These are phyloP conservation scores for Nakaseomyces kungkrabaensis DNA, from an alignment of 1,139 yeast species.

Conservation along the genomic window DNA sequence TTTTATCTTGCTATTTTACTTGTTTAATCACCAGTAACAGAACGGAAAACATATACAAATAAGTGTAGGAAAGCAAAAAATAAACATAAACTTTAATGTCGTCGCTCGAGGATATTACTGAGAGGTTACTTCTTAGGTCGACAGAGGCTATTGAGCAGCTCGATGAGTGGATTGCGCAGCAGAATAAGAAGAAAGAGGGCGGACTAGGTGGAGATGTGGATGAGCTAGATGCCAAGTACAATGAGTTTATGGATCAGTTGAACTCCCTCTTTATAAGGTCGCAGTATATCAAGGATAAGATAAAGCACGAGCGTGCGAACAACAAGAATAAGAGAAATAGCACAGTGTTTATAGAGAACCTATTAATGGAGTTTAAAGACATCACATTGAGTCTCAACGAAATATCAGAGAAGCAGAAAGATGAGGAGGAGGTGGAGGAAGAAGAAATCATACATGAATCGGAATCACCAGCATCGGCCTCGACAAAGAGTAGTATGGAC, in stretches of 20 bases:
- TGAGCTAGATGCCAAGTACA: slow-evolving; percentile 10
- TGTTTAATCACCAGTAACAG: too few species aligned
- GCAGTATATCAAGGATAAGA: slow-evolving; percentile 16
- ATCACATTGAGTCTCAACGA: slow-evolving; percentile 20
- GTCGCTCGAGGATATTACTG: slow-evolving; percentile 18
- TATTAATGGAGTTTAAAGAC: slow-evolving; percentile 22
- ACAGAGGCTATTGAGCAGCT: slow-evolving; percentile 24
- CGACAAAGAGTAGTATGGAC: slow-evolving; percentile 13
- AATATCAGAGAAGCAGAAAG: slow-evolving; percentile 8
- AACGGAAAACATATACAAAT: too few species aligned
- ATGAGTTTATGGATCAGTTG: slow-evolving; percentile 20
- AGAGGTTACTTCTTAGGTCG: slow-evolving; percentile 19
- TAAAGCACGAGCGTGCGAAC: slow-evolving; percentile 7
- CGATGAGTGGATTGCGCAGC: slow-evolving; percentile 22
- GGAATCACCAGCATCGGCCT: slow-evolving; percentile 7
- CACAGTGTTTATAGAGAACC: slow-evolving; percentile 12
- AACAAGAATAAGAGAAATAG: slow-evolving; percentile 5
- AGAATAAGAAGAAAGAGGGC: slow-evolving; percentile 11
- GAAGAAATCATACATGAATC: neutral
- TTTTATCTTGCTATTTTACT: too few species aligned
- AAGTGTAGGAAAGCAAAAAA: too few species aligned
- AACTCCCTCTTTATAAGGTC: slow-evolving; percentile 23
- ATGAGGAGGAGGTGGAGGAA: neutral
- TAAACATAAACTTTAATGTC: slow-evolving; percentile 4
- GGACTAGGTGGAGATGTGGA: slow-evolving; percentile 4